phyloP scores from a whole-genome alignment of 805 yeast genomes.

The Hanseniaspora hatyaiensis region DNA sequence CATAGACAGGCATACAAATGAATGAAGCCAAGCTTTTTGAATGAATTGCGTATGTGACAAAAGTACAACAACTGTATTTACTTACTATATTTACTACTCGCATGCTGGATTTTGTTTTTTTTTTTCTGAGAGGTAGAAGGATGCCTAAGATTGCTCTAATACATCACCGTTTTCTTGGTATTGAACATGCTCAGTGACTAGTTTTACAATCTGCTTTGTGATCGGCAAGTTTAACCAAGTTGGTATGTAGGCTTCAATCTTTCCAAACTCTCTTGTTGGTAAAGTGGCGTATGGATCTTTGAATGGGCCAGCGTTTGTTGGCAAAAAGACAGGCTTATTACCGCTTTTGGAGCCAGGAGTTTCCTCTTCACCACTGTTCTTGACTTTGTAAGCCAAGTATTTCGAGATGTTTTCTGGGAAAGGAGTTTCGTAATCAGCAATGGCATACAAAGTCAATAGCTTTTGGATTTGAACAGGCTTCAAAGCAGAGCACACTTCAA shows the following conservation, averaged over 20 bases:
- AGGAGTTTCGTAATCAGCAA: conserved; percentile 91
- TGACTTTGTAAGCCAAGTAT: conserved; percentile 70
- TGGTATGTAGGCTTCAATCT: conserved; percentile 85
- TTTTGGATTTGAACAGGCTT: conserved; percentile 94
- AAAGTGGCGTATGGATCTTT: conserved; percentile 74
- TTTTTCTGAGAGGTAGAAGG: not conserved
- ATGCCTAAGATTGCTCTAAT: not conserved
- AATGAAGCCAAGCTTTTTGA: no score
- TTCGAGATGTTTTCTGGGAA: conserved; percentile 69
- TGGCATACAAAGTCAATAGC: conserved; percentile 73
- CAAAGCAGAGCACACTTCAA: conserved; percentile 88
- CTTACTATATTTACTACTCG: no score
- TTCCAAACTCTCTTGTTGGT: conserved; percentile 62
- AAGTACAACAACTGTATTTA: no score
- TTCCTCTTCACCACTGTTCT: conserved; percentile 32
- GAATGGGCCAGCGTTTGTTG: conserved; percentile 60
- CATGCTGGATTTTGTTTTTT: not conserved
- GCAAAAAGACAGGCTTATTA: conserved; percentile 50
- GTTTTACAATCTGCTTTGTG: conserved; percentile 76
- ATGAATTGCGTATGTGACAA: no score
- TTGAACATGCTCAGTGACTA: conserved; percentile 72
- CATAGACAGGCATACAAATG: not conserved
- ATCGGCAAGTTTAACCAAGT: conserved; percentile 85
- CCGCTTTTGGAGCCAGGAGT: conserved; percentile 35
- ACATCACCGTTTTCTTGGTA: conserved; percentile 39